phyloP scores from a whole-genome alignment of 2,329 filamentous ascomycete species.

The Thielaviopsis musarum region DNA sequence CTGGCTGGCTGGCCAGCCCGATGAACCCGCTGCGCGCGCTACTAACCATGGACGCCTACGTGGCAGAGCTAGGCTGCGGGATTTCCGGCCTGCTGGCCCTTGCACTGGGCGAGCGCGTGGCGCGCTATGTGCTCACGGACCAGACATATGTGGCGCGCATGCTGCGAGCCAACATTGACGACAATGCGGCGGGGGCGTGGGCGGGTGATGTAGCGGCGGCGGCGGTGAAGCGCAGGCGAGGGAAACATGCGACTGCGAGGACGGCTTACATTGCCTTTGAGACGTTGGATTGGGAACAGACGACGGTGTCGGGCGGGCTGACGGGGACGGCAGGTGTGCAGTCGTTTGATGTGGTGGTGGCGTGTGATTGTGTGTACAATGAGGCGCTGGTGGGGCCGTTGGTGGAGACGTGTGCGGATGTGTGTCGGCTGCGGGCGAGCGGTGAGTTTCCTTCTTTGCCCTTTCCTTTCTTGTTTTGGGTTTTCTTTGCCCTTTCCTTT shows the following conservation, averaged over 20 bases:
- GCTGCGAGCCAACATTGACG: slow-evolving; percentile 57
- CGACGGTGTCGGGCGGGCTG: slow-evolving; percentile 30
- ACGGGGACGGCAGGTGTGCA: background rate
- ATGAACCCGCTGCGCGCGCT: slow-evolving; percentile 42
- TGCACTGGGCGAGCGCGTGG: slow-evolving; percentile 38
- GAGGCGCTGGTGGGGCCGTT: slow-evolving; percentile 68
- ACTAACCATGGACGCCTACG: slow-evolving; percentile 26
- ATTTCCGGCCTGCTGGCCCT: slow-evolving; percentile 67
- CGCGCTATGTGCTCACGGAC: slow-evolving; percentile 65
- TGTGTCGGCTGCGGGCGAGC: slow-evolving; percentile 41
- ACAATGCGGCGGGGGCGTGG: slow-evolving; percentile 28
- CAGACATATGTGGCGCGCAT: slow-evolving; percentile 69
- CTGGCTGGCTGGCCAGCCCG: slow-evolving; percentile 55
- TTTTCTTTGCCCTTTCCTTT: background rate
- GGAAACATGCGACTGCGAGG: too few species aligned
- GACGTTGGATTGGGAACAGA: slow-evolving; percentile 70
- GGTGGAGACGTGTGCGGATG: slow-evolving; percentile 63
- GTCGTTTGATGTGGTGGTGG: slow-evolving; percentile 54
- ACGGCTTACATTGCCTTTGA: slow-evolving; percentile 32
- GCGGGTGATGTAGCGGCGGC: background rate
- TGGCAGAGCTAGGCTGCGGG: slow-evolving; percentile 79
- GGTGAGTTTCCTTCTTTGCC: background rate
- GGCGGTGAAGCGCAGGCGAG: background rate
- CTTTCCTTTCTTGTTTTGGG: background rate
- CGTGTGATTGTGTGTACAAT: slow-evolving; percentile 94